Base-by-base conservation (phyloP, 2,329 filamentous ascomycete genomes). In the Pezicula neosporulosa region DNA sequence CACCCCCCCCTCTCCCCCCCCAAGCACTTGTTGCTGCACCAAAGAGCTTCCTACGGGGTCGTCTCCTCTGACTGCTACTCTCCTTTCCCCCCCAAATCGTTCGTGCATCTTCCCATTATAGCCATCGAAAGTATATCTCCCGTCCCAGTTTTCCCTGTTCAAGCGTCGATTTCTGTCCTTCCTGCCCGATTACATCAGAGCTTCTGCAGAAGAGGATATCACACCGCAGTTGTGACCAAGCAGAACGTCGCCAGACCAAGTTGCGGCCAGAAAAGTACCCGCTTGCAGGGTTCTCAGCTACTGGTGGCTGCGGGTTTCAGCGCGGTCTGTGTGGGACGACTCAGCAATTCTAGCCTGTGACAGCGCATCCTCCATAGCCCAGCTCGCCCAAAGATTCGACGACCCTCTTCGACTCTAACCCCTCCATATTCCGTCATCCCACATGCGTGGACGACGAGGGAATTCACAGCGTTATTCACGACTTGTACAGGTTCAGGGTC, bases 371-470 rank as follows among this genome's bases (percentile, higher is more conserved):
- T 21, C 5, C 21, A 21, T 5, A 21, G 21, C 21, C 21, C 15
- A 13, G 24, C n/a, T 21, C 15, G 21, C 37, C 35, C 51, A 37
- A 37, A 28, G 28, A 30, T 38, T 24, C 28, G 13, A 45, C 16
- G 3, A 36, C 37, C 43, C 49, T 36, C 21, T 24, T 42, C 49
- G 43, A 43, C 44, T 41, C 53, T 54, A 54, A 50, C 57, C 56
- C 52, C 52, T 58, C 56, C 56, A 56, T 39, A 48, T 56, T 30
- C 28, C 58, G 55, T 61, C 59, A 60, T 58, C 55, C 54, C 54
- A 54, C 54, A 49, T 36, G 47, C 41, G 43, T 44, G 37, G 28
- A 45, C 38, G 47, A 39, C n/a, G 28, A 49, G 16, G 38, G 38
- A 38, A 45, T 48, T 55, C 54, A 56, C 56, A 52, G 48, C 51